Conservation (phyloP, 2,329 filamentous ascomycete genomes). For the Setomelanomma holmii region DNA sequence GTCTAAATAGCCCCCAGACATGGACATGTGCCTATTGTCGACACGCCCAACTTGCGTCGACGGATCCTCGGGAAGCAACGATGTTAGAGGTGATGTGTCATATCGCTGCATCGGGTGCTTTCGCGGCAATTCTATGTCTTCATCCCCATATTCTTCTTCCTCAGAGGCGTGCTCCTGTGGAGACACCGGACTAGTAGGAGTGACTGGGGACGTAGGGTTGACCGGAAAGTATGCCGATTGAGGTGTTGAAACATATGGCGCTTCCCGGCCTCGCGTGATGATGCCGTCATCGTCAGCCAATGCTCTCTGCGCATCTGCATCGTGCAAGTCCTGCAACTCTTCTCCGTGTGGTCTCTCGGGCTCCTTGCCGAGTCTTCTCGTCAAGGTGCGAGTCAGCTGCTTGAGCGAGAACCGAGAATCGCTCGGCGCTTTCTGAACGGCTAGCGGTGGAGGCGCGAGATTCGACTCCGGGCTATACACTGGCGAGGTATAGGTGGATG, state of each 20-base stretch:
- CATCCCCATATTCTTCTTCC: conserved; percentile 1
- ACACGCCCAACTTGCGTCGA: conserved; percentile 29
- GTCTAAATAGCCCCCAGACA: conserved; percentile 13
- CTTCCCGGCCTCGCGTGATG: conserved; percentile 27
- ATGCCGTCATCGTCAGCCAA: conserved; percentile 19
- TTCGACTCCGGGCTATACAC: conserved; percentile 32
- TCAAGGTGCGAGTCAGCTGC: conserved; percentile 38
- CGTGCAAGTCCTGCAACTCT: conserved; percentile 33
- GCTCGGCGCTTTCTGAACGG: conserved; percentile 18
- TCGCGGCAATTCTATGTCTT: conserved; percentile 12
- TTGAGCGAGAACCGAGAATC: conserved; percentile 43
- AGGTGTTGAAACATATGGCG: conserved; percentile 25
- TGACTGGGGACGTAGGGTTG: conserved; percentile 24
- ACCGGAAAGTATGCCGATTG: conserved; percentile 26
- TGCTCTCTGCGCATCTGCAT: conserved; percentile 12
- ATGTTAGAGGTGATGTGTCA: conserved; percentile 26
- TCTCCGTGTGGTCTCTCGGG: conserved; percentile 19
- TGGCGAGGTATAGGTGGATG: conserved; percentile 36
- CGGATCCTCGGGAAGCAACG: conserved; percentile 39
- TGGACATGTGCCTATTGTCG: conserved; percentile 10
- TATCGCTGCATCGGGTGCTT: conserved; percentile 4
- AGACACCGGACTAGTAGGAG: conserved; percentile 18
- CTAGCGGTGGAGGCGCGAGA: conserved; percentile 27
- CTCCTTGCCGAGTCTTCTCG: conserved; percentile 30
- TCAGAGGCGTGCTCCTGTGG: conserved; percentile 9